Evolutionary conservation across 2,329 filamentous ascomycete species (phyloP), one percentile per base, ranked within the genome.

Genomic region (Verticillium albo-atrum): DNA sequence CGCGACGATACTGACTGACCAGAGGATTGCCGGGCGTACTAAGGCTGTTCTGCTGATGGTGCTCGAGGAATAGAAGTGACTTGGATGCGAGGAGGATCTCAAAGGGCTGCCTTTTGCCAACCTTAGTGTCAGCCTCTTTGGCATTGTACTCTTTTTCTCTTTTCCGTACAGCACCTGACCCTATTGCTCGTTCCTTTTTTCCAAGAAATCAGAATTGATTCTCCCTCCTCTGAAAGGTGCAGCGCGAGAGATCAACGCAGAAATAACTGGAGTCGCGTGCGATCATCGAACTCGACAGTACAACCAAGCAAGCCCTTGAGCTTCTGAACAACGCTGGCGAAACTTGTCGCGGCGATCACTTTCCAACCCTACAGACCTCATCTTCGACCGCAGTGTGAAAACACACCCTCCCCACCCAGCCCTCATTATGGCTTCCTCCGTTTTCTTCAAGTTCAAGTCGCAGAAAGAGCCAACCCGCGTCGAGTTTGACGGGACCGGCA

Each of bases 361-460:
- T 61, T 59, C 60, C 62, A 54, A 62, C 55, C 52, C 57, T 20
- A 34, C 50, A 63, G 61, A 57, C 54, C 59, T 37, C 52, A 37
- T 58, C 52, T 62, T 56, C 55, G 57, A 62, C 27, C 54, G 61
- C 47, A n/a, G 32, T 28, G 54, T 54, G 54, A 55, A 32, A 32
- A 55, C 26, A 35, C 23, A 56, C 58, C 42, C 42, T 23, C 42
- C 9, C 9, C 20, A 25, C 4, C 42, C 42, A 9, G 25, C 27
- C 17, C 14, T 42, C 79, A 86, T 71, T 71, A 97, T 97, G 93
- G 87, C 92, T 73, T 97, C 95, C 60, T 98, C 93, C 66, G 95
- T 99, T 72, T 98, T 97, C 79, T 99, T 97, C 90, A 97, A 97
- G 80, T 99, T 99, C 88, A 98, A 97, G 80, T 98, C 94, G 68